phyloP scores from a whole-genome alignment of 768 basidiomycete genomes.

The Suillus cothurnatus region DNA sequence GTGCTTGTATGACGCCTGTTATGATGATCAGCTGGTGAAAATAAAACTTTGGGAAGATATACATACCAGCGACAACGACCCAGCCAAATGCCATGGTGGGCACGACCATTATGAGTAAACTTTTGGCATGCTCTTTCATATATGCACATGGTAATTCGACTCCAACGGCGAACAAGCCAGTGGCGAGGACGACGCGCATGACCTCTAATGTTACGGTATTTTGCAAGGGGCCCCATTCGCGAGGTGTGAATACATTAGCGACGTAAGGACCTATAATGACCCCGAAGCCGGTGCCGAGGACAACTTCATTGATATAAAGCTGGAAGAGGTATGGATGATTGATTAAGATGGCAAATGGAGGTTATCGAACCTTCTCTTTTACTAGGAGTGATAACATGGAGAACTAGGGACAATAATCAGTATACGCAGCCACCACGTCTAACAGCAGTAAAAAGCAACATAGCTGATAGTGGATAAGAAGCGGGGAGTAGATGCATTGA shows the following conservation, averaged over 20 bases:
- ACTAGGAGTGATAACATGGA: constrained; percentile 82
- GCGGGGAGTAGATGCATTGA: not conserved
- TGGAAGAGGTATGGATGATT: constrained; percentile 26
- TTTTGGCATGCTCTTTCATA: constrained; percentile 76
- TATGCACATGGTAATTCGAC: constrained; percentile 90
- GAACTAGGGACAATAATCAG: constrained; percentile 50
- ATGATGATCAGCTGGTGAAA: not conserved
- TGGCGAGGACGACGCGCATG: constrained; percentile 86
- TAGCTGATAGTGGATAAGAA: no score
- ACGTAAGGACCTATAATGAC: constrained; percentile 70
- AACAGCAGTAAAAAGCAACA: not conserved
- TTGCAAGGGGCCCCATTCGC: constrained; percentile 60
- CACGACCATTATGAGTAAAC: constrained; percentile 68
- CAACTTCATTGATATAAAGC: constrained; percentile 92
- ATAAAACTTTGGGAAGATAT: constrained; percentile 4
- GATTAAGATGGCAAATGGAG: not conserved
- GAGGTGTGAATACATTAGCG: constrained; percentile 73
- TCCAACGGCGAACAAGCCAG: constrained; percentile 93
- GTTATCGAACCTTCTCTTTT: constrained; percentile 66
- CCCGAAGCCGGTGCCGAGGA: constrained; percentile 77
- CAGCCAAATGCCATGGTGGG: constrained; percentile 88
- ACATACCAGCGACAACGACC: constrained; percentile 70
- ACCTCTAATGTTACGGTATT: constrained; percentile 81
- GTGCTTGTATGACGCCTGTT: constrained; percentile 60
- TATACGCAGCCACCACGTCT: not conserved